A percentile compares a stretch with the other conserved stretches of the same genome.
phyloP scores from a whole-genome alignment of 495 filamentous ascomycete species.

The Neurospora sp. region DNA sequence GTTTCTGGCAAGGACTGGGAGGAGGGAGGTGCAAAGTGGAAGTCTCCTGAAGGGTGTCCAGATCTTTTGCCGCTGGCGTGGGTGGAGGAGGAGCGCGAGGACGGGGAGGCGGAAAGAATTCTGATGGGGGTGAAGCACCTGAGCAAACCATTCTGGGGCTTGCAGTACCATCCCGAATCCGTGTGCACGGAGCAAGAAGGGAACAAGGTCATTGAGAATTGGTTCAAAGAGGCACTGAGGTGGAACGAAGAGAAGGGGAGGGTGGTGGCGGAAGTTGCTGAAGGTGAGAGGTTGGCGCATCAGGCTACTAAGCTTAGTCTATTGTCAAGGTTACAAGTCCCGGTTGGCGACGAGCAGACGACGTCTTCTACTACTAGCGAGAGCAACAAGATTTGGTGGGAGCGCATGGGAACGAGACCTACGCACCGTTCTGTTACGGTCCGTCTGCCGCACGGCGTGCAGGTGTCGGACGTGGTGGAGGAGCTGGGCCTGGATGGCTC shows the following conservation, averaged over 20 bases:
- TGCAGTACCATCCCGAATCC: constrained; percentile 94
- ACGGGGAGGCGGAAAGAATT: constrained; percentile 42
- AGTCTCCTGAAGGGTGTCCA: constrained; percentile 11
- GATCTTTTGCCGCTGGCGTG: constrained; percentile 57
- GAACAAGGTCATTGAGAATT: constrained; percentile 57
- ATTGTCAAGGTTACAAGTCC: constrained; percentile 12
- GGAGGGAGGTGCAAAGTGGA: constrained; percentile 17
- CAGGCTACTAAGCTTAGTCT: constrained; percentile 19
- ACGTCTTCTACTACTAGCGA: not conserved
- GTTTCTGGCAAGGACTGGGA: constrained; percentile 25
- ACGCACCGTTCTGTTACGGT: constrained; percentile 20
- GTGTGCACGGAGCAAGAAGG: constrained; percentile 73
- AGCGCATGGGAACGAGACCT: constrained; percentile 17
- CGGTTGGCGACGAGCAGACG: not conserved
- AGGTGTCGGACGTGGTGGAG: constrained; percentile 40
- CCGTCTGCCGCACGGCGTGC: constrained; percentile 24
- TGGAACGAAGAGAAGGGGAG: constrained; percentile 39
- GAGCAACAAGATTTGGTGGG: constrained; percentile 12
- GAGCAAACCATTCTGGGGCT: constrained; percentile 71
- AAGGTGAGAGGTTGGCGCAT: constrained; percentile 10
- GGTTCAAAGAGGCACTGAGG: constrained; percentile 52
- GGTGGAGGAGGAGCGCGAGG: constrained; percentile 40
- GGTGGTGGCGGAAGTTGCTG: constrained; percentile 8
- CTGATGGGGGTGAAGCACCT: constrained; percentile 69
- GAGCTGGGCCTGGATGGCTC: constrained; percentile 25